phyloP scores from a whole-genome alignment of 1,139 yeast species.

The Yamadazyma friedrichii region DNA sequence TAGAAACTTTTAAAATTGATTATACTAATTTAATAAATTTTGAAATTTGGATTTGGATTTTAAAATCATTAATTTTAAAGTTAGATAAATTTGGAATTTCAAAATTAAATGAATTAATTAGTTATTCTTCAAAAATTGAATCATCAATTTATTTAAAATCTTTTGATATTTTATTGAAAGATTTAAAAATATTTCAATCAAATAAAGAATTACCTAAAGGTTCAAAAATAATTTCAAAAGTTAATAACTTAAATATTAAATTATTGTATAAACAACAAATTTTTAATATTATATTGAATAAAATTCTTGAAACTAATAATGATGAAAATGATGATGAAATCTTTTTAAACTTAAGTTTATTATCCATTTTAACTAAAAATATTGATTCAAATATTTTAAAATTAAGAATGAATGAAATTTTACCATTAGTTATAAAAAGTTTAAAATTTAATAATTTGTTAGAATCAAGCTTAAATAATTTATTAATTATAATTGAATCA shows the following conservation, averaged over 20 bases:
- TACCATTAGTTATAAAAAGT: conserved; percentile 73
- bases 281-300: conserved; percentile 57
- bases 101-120: conserved; percentile 34
- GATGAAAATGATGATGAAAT: conserved; percentile 17
- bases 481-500: conserved; percentile 40
- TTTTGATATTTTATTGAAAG: conserved; percentile 64
- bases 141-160: conserved; percentile 44
- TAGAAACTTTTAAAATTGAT: conserved; percentile 6
- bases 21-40: conserved; percentile 21
- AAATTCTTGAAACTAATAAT: conserved; percentile 22
- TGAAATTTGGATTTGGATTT: conserved; percentile 66
- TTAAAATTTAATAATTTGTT: conserved; percentile 49
- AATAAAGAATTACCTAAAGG: conserved; percentile 33
- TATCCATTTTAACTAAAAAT: conserved; percentile 66
- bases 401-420: conserved; percentile 58
- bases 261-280: conserved; percentile 76
- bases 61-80: conserved; percentile 66
- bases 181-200: conserved; percentile 50
- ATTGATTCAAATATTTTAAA: conserved; percentile 55
- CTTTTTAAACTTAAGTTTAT: conserved; percentile 51
- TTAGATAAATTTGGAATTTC: conserved; percentile 49
- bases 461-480: conserved; percentile 59
- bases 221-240: conserved; percentile 42
- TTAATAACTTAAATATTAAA: conserved; percentile 57
- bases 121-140: conserved; percentile 34